Percentiles rank a stretch among this genome's conserved stretches.
Conservation (phyloP, 768 basidiomycete genomes). For the Cantharellus cinnabarinus region DNA sequence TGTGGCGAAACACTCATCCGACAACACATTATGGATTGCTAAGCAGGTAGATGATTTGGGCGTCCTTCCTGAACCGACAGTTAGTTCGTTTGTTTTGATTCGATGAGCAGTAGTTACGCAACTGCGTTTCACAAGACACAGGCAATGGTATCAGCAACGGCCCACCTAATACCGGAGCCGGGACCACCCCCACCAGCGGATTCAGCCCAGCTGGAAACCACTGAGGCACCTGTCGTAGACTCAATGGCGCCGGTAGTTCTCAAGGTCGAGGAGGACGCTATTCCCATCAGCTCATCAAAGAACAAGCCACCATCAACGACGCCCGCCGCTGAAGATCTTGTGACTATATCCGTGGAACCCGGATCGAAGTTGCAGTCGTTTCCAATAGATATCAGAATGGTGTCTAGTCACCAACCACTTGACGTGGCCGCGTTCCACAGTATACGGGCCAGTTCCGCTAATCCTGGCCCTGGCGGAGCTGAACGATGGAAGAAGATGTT, state of each 20-base stretch:
- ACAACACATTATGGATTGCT: conserved; percentile 28
- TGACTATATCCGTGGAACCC: too few species aligned
- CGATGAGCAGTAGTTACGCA: background rate
- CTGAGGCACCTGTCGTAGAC: background rate
- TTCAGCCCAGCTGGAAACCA: background rate
- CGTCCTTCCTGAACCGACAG: conserved; percentile 23
- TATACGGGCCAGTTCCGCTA: conserved; percentile 39
- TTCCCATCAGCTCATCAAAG: background rate
- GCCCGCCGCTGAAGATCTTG: too few species aligned
- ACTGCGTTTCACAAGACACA: conserved; percentile 34
- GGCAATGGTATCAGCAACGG: conserved; percentile 81
- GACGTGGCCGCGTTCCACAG: conserved; percentile 90
- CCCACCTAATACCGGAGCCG: conserved; percentile 39
- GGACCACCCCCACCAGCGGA: conserved; percentile 1
- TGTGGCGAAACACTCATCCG: conserved; percentile 42
- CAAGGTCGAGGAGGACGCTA: background rate
- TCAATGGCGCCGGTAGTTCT: background rate
- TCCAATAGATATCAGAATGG: conserved; percentile 56
- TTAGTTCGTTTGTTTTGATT: conserved; percentile 14
- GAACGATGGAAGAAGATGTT: conserved; percentile 81
- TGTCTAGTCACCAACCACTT: conserved; percentile 75
- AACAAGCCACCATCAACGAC: too few species aligned
- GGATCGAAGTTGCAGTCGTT: too few species aligned
- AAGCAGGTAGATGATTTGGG: conserved; percentile 57
- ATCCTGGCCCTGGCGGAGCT: conserved; percentile 40